A percentile compares a stretch with the other conserved stretches of the same genome.
Evolutionary conservation across 1,139 yeast genomes (phyloP).

Genomic region (Magnusiomyces sp.): DNA sequence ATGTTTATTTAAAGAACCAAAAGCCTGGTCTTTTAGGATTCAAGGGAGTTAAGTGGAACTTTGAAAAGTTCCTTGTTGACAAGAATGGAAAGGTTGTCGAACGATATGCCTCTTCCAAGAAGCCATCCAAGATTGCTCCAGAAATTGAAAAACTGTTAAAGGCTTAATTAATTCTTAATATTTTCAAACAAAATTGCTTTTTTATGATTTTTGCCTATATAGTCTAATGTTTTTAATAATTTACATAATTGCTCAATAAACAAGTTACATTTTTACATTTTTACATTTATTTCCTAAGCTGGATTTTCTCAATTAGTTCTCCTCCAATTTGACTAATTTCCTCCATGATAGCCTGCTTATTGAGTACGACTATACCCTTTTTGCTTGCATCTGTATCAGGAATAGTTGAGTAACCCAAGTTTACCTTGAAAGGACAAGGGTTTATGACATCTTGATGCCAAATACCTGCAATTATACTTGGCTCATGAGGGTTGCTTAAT

Average conservation of each 20-base stretch:
- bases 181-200: too few relatives aligned
- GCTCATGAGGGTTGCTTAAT: constrained; percentile 16
- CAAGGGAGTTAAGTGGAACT: constrained; percentile 86
- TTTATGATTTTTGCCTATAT: too few relatives aligned
- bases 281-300: constrained; percentile 5
- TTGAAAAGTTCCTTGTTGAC: constrained; percentile 80
- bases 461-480: constrained; percentile 65
- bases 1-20: constrained; percentile 58
- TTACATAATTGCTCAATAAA: not conserved
- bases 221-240: too few relatives aligned
- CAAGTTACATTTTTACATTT: not conserved
- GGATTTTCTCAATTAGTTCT: constrained; percentile 36
- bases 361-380: constrained; percentile 42
- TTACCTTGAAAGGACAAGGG: constrained; percentile 61
- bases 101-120: constrained; percentile 61
- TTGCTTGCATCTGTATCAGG: constrained; percentile 44
- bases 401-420: constrained; percentile 63
- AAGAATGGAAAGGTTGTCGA: constrained; percentile 62
- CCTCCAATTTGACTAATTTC: constrained; percentile 75
- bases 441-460: constrained; percentile 58
- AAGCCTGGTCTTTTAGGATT: constrained; percentile 66
- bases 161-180: constrained; percentile 6
- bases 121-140: constrained; percentile 52
- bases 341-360: constrained; percentile 63
- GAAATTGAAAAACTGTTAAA: constrained; percentile 41